phyloP scores from a whole-genome alignment of 176 grass and related monocot genomes.

The Eragrostis nindensis region DNA sequence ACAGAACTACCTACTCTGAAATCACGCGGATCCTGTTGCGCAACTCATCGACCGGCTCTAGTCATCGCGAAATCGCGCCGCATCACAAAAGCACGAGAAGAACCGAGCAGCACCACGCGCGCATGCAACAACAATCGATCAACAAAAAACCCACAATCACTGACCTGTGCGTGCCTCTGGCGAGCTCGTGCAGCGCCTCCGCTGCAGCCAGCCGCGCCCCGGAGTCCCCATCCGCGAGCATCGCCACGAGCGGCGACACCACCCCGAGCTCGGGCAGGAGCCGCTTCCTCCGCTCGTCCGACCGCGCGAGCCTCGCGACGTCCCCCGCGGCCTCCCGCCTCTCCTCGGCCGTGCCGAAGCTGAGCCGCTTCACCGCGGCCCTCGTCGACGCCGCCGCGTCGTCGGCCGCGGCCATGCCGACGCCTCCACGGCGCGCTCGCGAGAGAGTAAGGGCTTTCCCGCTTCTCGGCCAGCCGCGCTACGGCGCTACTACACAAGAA shows the following conservation, averaged over 20 bases:
- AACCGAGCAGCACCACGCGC: background rate
- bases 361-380: conserved; percentile 58
- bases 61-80: no score
- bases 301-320: conserved; percentile 49
- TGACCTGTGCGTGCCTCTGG: conserved; percentile 64
- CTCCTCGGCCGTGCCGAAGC: conserved; percentile 57
- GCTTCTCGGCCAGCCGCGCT: no score
- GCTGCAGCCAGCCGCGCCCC: conserved; percentile 30
- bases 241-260: conserved; percentile 58
- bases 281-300: conserved; percentile 47
- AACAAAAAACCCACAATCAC: background rate
- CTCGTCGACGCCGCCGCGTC: background rate
- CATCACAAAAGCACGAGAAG: no score
- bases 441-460: no score
- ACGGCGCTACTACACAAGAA: no score
- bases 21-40: no score
- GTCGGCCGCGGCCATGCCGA: background rate
- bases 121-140: background rate
- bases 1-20: no score
- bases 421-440: no score
- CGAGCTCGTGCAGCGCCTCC: conserved; percentile 58
- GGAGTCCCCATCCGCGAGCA: conserved; percentile 29
- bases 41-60: no score
- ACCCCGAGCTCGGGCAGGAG: conserved; percentile 63
- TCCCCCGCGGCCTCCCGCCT: conserved; percentile 43